Percentiles rank a stretch among this genome's conserved stretches.
phyloP scores from a whole-genome alignment of 495 filamentous ascomycete species.

The Penicillium arizonense region DNA sequence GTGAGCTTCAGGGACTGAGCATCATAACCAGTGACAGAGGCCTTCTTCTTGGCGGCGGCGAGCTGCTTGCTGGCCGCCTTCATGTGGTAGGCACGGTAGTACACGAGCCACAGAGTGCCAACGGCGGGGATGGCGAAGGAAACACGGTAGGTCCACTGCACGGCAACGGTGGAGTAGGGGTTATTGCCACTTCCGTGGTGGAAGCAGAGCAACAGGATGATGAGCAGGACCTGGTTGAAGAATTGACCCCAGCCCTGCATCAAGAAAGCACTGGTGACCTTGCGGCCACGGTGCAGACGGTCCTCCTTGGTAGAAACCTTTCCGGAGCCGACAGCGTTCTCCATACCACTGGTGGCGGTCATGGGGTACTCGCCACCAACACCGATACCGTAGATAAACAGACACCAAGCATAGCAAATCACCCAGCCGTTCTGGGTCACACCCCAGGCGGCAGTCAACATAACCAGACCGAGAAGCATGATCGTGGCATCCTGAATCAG shows the following conservation, averaged over 20 bases:
- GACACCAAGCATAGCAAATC: constrained; percentile 85
- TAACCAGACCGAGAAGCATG: constrained; percentile 85
- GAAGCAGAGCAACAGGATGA: constrained; percentile 77
- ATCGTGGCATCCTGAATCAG: constrained; percentile 89
- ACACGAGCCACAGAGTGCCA: constrained; percentile 87
- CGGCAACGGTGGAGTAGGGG: constrained; percentile 67
- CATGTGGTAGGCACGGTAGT: constrained; percentile 91
- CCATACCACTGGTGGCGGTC: constrained; percentile 93
- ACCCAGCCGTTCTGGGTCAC: constrained; percentile 82
- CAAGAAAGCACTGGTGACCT: constrained; percentile 88
- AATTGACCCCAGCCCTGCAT: constrained; percentile 98
- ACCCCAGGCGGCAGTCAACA: constrained; percentile 87
- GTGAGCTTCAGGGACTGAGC: constrained; percentile 72
- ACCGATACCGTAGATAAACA: constrained; percentile 89
- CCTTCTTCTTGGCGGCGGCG: constrained; percentile 74
- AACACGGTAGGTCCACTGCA: constrained; percentile 83
- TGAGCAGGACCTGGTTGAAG: constrained; percentile 82
- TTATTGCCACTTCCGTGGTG: constrained; percentile 69
- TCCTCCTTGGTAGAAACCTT: constrained; percentile 85
- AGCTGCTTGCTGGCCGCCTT: constrained; percentile 71
- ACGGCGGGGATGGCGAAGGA: constrained; percentile 83
- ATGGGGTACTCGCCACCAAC: constrained; percentile 95
- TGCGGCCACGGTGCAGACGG: constrained; percentile 87
- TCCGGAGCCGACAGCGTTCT: constrained; percentile 80
- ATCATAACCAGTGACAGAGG: constrained; percentile 84